Percentiles rank a stretch among this genome's conserved stretches.
Evolutionary conservation across 2,329 filamentous ascomycete species (phyloP).

Genomic region (Fusarium temperatum): DNA sequence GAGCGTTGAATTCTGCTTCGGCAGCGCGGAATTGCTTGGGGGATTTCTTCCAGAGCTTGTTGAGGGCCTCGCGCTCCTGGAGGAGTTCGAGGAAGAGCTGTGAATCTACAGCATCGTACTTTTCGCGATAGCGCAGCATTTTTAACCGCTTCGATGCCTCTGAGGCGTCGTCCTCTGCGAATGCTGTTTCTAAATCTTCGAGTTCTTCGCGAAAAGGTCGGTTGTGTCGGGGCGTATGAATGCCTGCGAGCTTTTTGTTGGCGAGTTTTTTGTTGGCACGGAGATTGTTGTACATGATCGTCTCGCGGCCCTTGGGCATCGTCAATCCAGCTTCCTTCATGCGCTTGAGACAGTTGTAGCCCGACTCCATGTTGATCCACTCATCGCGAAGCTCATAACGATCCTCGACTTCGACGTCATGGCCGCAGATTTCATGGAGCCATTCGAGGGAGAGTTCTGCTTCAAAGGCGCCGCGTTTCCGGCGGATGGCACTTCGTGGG

Average conservation of each 20-base stretch:
- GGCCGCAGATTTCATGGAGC: conserved; percentile 65
- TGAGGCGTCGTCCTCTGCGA: background rate
- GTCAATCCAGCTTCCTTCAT: conserved; percentile 57
- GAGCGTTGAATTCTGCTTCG: conserved; percentile 48
- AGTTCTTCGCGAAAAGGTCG: conserved; percentile 56
- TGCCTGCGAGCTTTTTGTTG: conserved; percentile 44
- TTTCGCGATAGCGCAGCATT: conserved; percentile 44
- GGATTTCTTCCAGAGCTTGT: conserved; percentile 22
- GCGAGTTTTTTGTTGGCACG: conserved; percentile 34
- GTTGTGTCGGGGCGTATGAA: conserved; percentile 41
- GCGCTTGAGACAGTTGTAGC: conserved; percentile 49
- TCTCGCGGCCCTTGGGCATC: conserved; percentile 58
- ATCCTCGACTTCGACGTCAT: conserved; percentile 45
- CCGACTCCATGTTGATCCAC: conserved; percentile 58
- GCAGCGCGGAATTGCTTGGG: conserved; percentile 41
- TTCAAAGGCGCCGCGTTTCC: conserved; percentile 67
- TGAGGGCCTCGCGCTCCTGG: conserved; percentile 43
- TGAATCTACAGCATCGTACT: conserved; percentile 31
- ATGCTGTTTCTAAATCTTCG: conserved; percentile 48
- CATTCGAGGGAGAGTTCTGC: conserved; percentile 69
- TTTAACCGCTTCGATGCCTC: conserved; percentile 34
- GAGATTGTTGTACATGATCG: conserved; percentile 38
- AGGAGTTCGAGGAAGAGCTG: conserved; percentile 46
- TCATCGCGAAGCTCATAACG: conserved; percentile 54
- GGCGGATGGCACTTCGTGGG: conserved; percentile 64